These are phyloP conservation scores for Fusarium begoniae DNA, from an alignment of 2,329 filamentous ascomycete genomes.

Conservation along the genomic window DNA sequence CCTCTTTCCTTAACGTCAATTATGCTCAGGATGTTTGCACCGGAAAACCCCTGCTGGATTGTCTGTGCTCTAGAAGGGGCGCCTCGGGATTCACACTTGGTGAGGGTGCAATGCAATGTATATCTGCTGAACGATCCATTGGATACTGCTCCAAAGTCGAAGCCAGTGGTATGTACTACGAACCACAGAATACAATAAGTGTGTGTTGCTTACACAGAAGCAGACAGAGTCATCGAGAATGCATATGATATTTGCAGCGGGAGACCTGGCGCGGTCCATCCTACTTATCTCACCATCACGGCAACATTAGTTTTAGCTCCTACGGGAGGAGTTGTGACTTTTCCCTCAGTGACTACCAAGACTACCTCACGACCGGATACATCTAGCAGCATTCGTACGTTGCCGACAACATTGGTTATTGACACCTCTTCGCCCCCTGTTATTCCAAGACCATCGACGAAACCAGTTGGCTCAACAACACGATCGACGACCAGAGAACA, in stretches of 20 bases:
- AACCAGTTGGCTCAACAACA: not conserved
- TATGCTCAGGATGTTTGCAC: slow-evolving; percentile 62
- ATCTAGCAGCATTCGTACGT: slow-evolving; percentile 23
- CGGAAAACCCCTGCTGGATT: slow-evolving; percentile 62
- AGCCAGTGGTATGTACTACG: slow-evolving; percentile 44
- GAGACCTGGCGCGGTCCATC: slow-evolving; percentile 59
- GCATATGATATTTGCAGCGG: slow-evolving; percentile 69
- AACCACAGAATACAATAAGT: not conserved
- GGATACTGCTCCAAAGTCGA: slow-evolving; percentile 62
- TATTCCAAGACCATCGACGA: slow-evolving; percentile 21
- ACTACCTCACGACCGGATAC: slow-evolving; percentile 7
- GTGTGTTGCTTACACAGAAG: slow-evolving; percentile 21
- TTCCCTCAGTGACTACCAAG: slow-evolving; percentile 38
- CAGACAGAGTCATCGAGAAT: slow-evolving; percentile 54
- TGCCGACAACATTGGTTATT: slow-evolving; percentile 44
- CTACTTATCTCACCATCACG: slow-evolving; percentile 66
- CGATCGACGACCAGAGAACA: slow-evolving; percentile 3
- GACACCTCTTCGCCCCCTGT: slow-evolving; percentile 40
- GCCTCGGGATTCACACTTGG: slow-evolving; percentile 72
- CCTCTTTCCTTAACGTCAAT: slow-evolving; percentile 69
- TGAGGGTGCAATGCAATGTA: slow-evolving; percentile 76
- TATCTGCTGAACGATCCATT: slow-evolving; percentile 61
- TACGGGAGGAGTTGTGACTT: slow-evolving; percentile 42
- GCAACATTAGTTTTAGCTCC: slow-evolving; percentile 60
- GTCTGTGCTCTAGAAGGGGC: slow-evolving; percentile 70